Evolutionary conservation across 2,329 filamentous ascomycete genomes (phyloP), one percentile per base, ranked within the genome.

Genomic region (Massarina eburnea): DNA sequence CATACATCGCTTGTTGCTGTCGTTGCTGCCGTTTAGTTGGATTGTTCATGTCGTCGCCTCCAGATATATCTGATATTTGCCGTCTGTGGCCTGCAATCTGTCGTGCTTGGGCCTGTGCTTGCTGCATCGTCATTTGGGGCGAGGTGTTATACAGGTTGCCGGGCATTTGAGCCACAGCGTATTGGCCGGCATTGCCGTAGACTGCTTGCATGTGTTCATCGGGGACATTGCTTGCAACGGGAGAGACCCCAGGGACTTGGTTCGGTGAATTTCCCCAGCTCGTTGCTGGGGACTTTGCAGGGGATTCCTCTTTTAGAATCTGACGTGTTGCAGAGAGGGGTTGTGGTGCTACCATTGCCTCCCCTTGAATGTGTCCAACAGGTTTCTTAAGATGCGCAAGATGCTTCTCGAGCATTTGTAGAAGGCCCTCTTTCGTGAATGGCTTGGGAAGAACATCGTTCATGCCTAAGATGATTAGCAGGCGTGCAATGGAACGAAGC

Each of bases 391-490:
- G 78, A 65, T 91, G 86, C n/a, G 83, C 80, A 39, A 97, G 77
- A 65, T 96, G 90, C 64, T 92, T 95, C 70, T 94, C 89, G 22
- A 99, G 79, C 73, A 95, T 82, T 26, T 83, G 78, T 21, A 96
- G 74, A 24, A 96, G 74, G 0, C 91, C 92, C 34, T 88, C 81
- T 57, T 87, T 87, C 1, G 94, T 99, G 68, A 99, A 99, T 0
- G 94, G 94, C 66, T 99, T 99, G 0, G 94, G 92, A 49, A 99
- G 76, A 15, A 99, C 92, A 64, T 96, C 94, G 64, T 96, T 95
- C 91, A 99, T 96, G 34, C 92, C 91, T 96, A 58, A 18, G 21
- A 4, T 15, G 26, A 57, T 76, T 45, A 73, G 59, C 26, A n/a
- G 8, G 32, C 19, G n/a, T 30, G 12, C 5, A 8, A 6, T 12